Evolutionary conservation across 2,329 filamentous ascomycete species (phyloP), one percentile per base, ranked within the genome.

Genomic region (Penicillium sp.): DNA sequence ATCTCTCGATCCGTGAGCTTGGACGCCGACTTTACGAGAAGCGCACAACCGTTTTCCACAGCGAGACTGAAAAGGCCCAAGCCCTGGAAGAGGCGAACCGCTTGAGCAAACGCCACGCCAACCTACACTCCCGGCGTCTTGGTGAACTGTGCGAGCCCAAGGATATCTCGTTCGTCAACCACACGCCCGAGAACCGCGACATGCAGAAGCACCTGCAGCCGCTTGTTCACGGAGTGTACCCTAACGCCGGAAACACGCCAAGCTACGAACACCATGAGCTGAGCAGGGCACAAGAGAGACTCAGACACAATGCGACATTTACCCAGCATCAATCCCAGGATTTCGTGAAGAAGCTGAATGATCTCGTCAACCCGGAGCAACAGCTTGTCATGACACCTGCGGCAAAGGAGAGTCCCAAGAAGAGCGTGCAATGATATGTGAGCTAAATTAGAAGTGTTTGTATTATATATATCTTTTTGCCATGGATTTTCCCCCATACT

Each of bases 241-340:
- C 68, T 8, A 44, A 54, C 9, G 32, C 58, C n/a, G 43, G 24
- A 27, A 27, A 27, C 24, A 27, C 24, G 24, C 24, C 24, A 56
- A 39, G 48, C 49, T 27, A 57, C 51, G 14, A 64, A 69, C 60
- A 58, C 21, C 61, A 70, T 21, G 56, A 74, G 14, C 44, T 75
- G 39, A 61, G 60, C 16, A 66, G 71, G 45, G 67, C 77, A 38
- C 40, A 67, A 21, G 71, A 64, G 49, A 73, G 72, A 53, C 65
- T 77, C 22, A 60, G 64, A n/a, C 76, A 74, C 49, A 78, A 78
- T 47, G 67, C 67, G 42, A 77, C 73, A 13, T 78, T 76, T 60
- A 27, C 5, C 24, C 24, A 6, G 24, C 24, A 27, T 27, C 24
- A 27, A 27, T 27, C 24, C 8, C 24, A 27, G 24, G 24, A 27